Base-by-base conservation (phyloP, 2,329 filamentous ascomycete genomes). In the Xylariaceae sp. region DNA sequence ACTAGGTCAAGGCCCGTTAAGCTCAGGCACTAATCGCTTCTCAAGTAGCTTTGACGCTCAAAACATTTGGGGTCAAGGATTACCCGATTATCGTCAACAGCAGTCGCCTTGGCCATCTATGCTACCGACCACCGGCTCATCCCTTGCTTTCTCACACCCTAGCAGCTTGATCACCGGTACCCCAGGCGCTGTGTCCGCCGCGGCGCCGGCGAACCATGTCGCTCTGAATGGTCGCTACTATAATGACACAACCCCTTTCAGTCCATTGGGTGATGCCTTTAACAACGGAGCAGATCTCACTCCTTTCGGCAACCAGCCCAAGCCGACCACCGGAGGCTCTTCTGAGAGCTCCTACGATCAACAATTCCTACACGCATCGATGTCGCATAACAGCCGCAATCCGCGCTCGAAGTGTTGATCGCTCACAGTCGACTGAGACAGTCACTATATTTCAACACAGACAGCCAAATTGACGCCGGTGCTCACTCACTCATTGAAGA, bases 131-230 rank as follows among this genome's bases (percentile, higher is more conserved):
- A 59, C 50, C 62, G 63, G 61, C 58, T 75, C 76, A 1, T 67
- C 69, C 4, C 61, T 69, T 11, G 67, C 63, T 5, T 83, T 83
- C 62, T 79, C 80, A 11, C 74, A 81, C 57, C 71, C 74, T 1
- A 83, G 80, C 67, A 82, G 79, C 62, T 64, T 84, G 18, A 81
- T 80, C 58, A 76, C 75, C 47, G 77, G 80, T 39, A 80, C 79
- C 4, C 79, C 79, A 15, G 56, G 55, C 23, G 61, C 55, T 48
- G 54, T 50, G 9, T 51, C 48, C 13, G 62, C 59, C 13, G 62
- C 59, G 4, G 64, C 58, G 6, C 66, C 65, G 50, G 45, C 59
- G 11, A 63, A 67, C 48, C 57, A 62, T n/a, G 60, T 65, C 6
- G 59, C 66, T 23, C 69, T 65, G 50, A 71, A 72, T 45, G 70